Conservation (phyloP, 2,329 filamentous ascomycete genomes). For the Fusarium floridanum region DNA sequence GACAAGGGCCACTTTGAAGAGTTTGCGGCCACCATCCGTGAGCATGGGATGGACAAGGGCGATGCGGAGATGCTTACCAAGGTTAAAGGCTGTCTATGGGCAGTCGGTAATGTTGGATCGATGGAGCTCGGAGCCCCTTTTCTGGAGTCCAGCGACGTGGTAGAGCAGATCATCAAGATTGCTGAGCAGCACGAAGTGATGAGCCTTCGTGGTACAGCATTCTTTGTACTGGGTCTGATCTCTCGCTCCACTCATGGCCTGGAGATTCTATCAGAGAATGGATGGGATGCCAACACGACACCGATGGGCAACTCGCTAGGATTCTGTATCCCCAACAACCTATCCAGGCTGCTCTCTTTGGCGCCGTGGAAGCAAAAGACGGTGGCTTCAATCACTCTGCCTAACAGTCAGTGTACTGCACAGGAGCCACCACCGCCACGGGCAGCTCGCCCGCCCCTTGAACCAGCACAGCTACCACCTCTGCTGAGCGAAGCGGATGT, state of each 20-base stretch:
- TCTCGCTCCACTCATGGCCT: constrained; percentile 92
- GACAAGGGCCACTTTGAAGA: constrained; percentile 98
- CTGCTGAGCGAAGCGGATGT: constrained; percentile 72
- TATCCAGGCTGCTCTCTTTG: constrained; percentile 83
- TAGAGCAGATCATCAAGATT: constrained; percentile 87
- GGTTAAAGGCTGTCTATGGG: constrained; percentile 97
- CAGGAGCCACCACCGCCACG: constrained; percentile 58
- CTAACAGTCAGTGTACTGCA: constrained; percentile 66
- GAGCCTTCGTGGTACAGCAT: constrained; percentile 93
- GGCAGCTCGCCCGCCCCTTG: constrained; percentile 57
- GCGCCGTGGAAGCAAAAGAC: constrained; percentile 69
- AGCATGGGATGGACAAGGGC: constrained; percentile 86
- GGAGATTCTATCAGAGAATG: constrained; percentile 88
- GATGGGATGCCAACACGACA: constrained; percentile 94
- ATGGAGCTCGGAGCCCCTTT: constrained; percentile 98
- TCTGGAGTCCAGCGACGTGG: constrained; percentile 89
- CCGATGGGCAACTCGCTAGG: constrained; percentile 85
- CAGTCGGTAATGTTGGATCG: constrained; percentile 96
- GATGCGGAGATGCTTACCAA: constrained; percentile 90
- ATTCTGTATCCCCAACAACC: constrained; percentile 85
- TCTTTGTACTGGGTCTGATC: constrained; percentile 94
- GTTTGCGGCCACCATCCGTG: constrained; percentile 88
- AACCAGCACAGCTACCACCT: constrained; percentile 56
- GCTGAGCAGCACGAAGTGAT: constrained; percentile 90
- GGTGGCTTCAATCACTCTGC: constrained; percentile 61